Evolutionary conservation across 495 filamentous ascomycete species (phyloP), one percentile per base, ranked within the genome.

Genomic region (Saxophila tyrrhenica): DNA sequence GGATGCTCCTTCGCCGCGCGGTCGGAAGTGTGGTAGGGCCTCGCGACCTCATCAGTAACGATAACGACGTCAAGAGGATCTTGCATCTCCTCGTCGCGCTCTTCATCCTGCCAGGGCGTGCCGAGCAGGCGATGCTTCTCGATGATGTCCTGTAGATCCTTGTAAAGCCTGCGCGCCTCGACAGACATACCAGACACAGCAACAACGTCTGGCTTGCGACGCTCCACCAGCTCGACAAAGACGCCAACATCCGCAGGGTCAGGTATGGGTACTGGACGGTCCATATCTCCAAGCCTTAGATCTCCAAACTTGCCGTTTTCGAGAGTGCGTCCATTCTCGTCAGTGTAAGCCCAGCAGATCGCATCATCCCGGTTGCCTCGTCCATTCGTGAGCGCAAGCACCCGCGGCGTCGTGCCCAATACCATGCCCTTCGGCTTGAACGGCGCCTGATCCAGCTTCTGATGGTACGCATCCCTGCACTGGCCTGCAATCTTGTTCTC

Each of bases 381-480:
- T 50, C 92, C 92, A 57, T 87, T 90, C 1, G 89, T 88, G 17
- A 98, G 65, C 1, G 88, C 77, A 25, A 98, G 79, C 25, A 95
- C 88, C 23, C 91, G 84, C 22, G 92, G 89, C 5, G 82, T 78
- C 16, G 91, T 95, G 16, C 92, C 92, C 39, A 94, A 72, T 11
- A 85, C 74, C 82, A 95, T 86, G n/a, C 89, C 91, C 67, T 88
- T 87, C 16, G 94, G 90, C 63, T 95, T 94, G 69, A 90, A 89
- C 1, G 92, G 91, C 13, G 92, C 89, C 69, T 98, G 92, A 65
- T 98, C 94, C 29, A 98, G 80, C 62, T 84, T 83, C 70, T 85
- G 85, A 20, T 80, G 83, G 66, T 87, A 98, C 47, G 85, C 81
- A 52, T 91, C 85, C 13, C 90, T 85, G 62, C 88, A 94, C 22